Evolutionary conservation across 495 filamentous ascomycete species (phyloP).

Genomic region (Parathielavia hyrcaniae): DNA sequence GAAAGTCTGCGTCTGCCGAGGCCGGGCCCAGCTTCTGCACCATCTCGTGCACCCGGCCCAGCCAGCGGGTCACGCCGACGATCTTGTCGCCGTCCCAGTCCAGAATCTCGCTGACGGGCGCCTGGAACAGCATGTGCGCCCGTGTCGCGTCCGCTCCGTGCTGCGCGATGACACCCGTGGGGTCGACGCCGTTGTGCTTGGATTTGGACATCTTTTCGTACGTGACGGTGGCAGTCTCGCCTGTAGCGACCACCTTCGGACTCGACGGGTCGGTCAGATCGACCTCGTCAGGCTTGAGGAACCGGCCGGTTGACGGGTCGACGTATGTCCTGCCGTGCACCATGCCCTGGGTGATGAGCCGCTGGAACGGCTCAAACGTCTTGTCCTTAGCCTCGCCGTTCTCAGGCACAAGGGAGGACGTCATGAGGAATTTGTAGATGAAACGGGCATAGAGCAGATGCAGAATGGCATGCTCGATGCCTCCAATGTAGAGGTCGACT

Average conservation of each 20-base stretch:
- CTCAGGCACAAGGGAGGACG: slow-evolving; percentile 38
- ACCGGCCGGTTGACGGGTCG: slow-evolving; percentile 66
- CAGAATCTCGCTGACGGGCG: slow-evolving; percentile 71
- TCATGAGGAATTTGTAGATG: slow-evolving; percentile 76
- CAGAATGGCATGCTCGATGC: slow-evolving; percentile 83
- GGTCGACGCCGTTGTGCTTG: slow-evolving; percentile 90
- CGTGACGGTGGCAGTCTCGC: slow-evolving; percentile 51
- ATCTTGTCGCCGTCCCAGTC: slow-evolving; percentile 88
- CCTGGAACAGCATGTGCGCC: slow-evolving; percentile 82
- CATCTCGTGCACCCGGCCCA: slow-evolving; percentile 57
- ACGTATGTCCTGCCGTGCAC: slow-evolving; percentile 80
- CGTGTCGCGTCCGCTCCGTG: slow-evolving; percentile 80
- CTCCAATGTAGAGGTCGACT: slow-evolving; percentile 81
- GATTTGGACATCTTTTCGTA: slow-evolving; percentile 97
- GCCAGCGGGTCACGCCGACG: slow-evolving; percentile 72
- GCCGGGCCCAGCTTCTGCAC: slow-evolving; percentile 36
- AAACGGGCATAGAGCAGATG: slow-evolving; percentile 90
- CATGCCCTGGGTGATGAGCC: slow-evolving; percentile 83
- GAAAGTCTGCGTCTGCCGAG: neutral
- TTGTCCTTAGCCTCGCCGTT: slow-evolving; percentile 14
- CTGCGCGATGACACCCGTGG: slow-evolving; percentile 57
- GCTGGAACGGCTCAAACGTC: slow-evolving; percentile 65
- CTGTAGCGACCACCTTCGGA: slow-evolving; percentile 56
- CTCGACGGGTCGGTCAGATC: slow-evolving; percentile 52
- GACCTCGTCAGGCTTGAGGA: slow-evolving; percentile 72